A percentile compares a stretch with the other conserved stretches of the same genome.
These are phyloP conservation scores for Aspergillus cristatus DNA, from an alignment of 495 filamentous ascomycete species.

Conservation along the genomic window DNA sequence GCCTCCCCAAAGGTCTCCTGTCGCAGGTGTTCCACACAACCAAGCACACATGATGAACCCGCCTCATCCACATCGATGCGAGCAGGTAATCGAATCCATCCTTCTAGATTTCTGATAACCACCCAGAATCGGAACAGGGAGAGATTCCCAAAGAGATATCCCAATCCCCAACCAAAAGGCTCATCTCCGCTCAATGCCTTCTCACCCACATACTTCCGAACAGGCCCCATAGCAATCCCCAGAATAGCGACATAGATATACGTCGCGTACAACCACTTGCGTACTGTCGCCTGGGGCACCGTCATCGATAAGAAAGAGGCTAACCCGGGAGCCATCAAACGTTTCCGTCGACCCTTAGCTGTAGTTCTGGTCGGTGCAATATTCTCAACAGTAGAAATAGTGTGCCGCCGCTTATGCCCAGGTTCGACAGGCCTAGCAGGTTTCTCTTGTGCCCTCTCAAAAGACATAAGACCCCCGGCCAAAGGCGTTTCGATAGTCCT, in stretches of 20 bases:
- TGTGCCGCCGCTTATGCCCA: conserved; percentile 39
- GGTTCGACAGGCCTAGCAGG: no score
- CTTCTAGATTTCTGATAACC: conserved; percentile 52
- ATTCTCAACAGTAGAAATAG: conserved; percentile 36
- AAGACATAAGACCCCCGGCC: conserved; percentile 12
- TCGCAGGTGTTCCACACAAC: conserved; percentile 51
- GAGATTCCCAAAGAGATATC: conserved; percentile 81
- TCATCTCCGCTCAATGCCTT: conserved; percentile 63
- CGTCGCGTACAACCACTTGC: conserved; percentile 76
- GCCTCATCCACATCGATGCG: conserved; percentile 27
- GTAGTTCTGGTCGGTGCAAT: conserved; percentile 39
- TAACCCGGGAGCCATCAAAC: conserved; percentile 55
- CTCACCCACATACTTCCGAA: conserved; percentile 57
- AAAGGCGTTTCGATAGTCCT: conserved; percentile 17
- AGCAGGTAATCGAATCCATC: conserved; percentile 67
- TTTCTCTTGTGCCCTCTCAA: conserved; percentile 14
- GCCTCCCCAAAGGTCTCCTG: conserved; percentile 57
- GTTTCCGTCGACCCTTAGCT: conserved; percentile 57
- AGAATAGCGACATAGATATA: conserved; percentile 65
- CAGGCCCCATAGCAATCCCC: conserved; percentile 54
- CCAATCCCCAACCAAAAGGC: conserved; percentile 85
- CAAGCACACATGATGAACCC: conserved; percentile 32
- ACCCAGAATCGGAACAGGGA: conserved; percentile 56
- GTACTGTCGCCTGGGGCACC: conserved; percentile 57
- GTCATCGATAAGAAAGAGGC: conserved; percentile 74